These are phyloP conservation scores for Ophiostoma piceae DNA, from an alignment of 2,329 filamentous ascomycete species.

Conservation along the genomic window DNA sequence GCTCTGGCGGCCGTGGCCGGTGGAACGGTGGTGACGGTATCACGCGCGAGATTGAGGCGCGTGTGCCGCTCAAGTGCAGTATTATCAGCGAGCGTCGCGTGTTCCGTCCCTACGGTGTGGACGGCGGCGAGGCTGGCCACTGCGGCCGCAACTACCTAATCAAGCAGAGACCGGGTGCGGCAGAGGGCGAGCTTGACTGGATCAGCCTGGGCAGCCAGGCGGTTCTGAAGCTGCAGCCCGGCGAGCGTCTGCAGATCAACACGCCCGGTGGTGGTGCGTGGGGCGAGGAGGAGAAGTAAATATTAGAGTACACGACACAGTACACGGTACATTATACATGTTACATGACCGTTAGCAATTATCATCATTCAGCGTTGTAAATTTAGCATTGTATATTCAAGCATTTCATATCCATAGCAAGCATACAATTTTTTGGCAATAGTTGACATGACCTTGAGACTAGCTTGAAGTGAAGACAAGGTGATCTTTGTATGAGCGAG, in stretches of 20 bases:
- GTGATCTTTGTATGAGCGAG: background rate
- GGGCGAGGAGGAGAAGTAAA: constrained; percentile 35
- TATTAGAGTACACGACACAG: background rate
- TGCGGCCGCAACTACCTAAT: constrained; percentile 27
- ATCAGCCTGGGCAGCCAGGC: constrained; percentile 14
- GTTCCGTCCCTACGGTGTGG: constrained; percentile 36
- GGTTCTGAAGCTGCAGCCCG: constrained; percentile 6
- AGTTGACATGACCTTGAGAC: background rate
- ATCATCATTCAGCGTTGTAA: background rate
- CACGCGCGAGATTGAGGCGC: constrained; percentile 36
- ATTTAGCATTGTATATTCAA: constrained; percentile 4
- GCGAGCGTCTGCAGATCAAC: constrained; percentile 49
- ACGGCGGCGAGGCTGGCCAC: constrained; percentile 31
- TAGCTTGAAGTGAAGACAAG: background rate
- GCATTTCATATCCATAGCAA: background rate
- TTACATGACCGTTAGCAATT: background rate
- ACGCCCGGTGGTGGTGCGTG: constrained; percentile 61
- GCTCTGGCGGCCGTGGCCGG: constrained; percentile 33
- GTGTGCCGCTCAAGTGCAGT: constrained; percentile 33
- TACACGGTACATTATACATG: background rate
- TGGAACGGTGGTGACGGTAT: constrained; percentile 36
- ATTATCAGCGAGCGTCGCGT: constrained; percentile 37
- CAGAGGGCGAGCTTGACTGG: constrained; percentile 40
- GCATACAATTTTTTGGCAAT: background rate
- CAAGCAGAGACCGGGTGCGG: constrained; percentile 17